Conservation (phyloP, 805 yeast genomes). For the Suhomyces sp. region DNA sequence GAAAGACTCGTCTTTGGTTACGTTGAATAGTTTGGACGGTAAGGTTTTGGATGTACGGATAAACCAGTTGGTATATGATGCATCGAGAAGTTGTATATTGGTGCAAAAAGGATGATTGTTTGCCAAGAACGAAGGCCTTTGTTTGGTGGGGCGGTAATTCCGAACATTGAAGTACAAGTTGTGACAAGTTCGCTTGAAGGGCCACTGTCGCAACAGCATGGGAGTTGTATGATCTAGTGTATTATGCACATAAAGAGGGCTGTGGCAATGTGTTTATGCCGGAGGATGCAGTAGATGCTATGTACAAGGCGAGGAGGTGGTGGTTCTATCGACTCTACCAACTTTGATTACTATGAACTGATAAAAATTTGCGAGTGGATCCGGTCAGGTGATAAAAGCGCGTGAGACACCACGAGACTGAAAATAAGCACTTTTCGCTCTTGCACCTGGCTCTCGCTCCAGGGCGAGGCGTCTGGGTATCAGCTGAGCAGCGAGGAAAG, state of each 20-base stretch:
- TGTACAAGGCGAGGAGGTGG: not conserved
- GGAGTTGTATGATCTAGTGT: not conserved
- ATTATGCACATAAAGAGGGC: not conserved
- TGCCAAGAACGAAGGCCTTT: conserved; percentile 11
- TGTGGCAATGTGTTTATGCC: not conserved
- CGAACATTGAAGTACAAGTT: conserved; percentile 4
- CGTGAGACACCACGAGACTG: not conserved
- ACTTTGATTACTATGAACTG: not conserved
- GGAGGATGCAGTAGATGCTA: not conserved
- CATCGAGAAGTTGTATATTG: conserved; percentile 15
- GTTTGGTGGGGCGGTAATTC: conserved; percentile 7
- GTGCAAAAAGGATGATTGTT: conserved; percentile 18
- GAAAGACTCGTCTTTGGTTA: not conserved
- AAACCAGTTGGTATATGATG: conserved; percentile 17
- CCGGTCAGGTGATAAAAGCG: not conserved
- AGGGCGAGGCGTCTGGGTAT: not conserved
- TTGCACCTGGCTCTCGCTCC: not conserved
- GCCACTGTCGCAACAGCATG: conserved; percentile 15
- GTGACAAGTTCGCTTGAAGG: conserved; percentile 15
- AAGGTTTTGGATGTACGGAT: not conserved
- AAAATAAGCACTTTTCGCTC: not conserved
- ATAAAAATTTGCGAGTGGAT: not conserved
- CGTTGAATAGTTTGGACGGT: not conserved
- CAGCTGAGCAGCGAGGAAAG: not conserved
- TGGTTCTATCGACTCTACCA: not conserved